Conservation (phyloP, 331 rosid species). For the Phaseolus coccineus region DNA sequence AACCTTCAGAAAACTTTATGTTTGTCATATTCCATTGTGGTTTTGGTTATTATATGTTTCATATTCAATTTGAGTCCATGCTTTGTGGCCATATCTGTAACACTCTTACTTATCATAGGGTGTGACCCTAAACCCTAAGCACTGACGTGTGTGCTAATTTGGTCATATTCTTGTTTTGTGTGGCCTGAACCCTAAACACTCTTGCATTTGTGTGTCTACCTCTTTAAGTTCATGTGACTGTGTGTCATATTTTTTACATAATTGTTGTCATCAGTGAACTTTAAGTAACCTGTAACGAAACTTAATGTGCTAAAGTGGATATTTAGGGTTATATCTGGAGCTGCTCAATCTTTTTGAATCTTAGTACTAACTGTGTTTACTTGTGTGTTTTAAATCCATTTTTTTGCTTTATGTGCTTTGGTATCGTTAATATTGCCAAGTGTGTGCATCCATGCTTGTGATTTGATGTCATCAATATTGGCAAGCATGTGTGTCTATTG, state of each 20-base stretch:
- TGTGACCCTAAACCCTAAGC: background rate
- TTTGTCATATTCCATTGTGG: background rate
- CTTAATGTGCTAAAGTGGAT: constrained; percentile 2
- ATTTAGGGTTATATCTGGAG: constrained; percentile 3
- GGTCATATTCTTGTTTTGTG: background rate
- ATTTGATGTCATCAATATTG: constrained; percentile 34
- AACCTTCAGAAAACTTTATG: background rate
- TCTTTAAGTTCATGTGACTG: background rate
- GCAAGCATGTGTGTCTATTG: background rate
- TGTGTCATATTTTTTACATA: background rate
- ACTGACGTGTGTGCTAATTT: background rate
- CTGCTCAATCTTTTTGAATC: constrained; percentile 9
- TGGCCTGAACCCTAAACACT: background rate
- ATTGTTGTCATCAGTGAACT: background rate
- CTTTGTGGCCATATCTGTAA: background rate
- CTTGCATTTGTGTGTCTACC: background rate
- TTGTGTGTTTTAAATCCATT: constrained; percentile 7
- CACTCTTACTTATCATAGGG: background rate
- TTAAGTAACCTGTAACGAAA: background rate
- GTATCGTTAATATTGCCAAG: constrained; percentile 19
- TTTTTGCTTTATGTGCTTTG: constrained; percentile 25
- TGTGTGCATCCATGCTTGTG: constrained; percentile 13
- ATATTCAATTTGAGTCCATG: background rate
- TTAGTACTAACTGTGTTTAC: constrained; percentile 13
- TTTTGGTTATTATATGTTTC: background rate